These are phyloP conservation scores for Sporothrix euskadiensis DNA, from an alignment of 2,329 filamentous ascomycete genomes.

Conservation along the genomic window DNA sequence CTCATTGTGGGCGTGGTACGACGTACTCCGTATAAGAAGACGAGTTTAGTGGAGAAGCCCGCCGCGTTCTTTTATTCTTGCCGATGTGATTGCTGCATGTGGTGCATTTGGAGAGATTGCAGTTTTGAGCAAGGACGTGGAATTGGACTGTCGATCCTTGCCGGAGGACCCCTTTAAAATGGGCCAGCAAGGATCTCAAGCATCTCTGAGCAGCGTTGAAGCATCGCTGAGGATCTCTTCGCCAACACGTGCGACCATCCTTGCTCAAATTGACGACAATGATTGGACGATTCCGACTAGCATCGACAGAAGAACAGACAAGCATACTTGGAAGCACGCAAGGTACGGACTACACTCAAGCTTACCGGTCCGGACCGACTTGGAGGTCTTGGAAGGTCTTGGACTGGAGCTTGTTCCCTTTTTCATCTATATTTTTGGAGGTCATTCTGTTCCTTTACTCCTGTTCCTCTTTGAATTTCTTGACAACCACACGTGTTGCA, in stretches of 20 bases:
- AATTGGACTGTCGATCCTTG: background rate
- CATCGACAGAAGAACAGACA: background rate
- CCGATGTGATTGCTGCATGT: no score
- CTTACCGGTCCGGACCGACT: constrained; percentile 3
- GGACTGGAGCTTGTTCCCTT: background rate
- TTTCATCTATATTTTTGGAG: background rate
- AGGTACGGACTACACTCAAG: background rate
- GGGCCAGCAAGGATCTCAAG: background rate
- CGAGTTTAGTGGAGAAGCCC: no score
- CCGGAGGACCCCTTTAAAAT: background rate
- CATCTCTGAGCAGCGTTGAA: background rate
- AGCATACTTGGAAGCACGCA: background rate
- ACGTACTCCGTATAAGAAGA: no score
- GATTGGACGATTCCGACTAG: background rate
- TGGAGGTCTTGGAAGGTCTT: background rate
- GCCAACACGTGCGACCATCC: background rate
- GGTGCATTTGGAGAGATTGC: no score
- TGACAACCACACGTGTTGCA: background rate
- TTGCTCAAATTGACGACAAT: background rate
- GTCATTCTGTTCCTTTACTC: background rate
- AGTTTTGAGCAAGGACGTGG: background rate
- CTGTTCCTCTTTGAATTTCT: background rate
- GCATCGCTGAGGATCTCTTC: background rate
- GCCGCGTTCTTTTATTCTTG: no score
- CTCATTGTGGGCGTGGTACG: no score